Base-by-base conservation (phyloP, 1,284 basidiomycete species). In the Fomitiporia mediterranea region DNA sequence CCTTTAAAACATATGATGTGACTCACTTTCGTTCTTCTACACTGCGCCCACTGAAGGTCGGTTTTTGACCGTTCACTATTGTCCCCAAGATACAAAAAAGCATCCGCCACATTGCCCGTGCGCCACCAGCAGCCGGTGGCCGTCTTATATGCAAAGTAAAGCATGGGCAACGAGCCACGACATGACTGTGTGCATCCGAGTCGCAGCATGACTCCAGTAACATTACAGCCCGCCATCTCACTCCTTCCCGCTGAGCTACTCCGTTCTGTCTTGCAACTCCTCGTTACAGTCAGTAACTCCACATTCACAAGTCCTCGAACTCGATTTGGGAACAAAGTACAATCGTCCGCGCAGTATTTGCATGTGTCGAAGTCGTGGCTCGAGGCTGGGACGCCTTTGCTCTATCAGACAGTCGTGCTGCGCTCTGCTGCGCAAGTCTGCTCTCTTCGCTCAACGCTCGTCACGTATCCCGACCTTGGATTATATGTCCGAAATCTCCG, bases 401-500 rank as follows among this genome's bases (percentile, higher is more conserved):
- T 68, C 4, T 69, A 69, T 44, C 48, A 60, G 21, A 62, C 64
- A 2, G 65, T 69, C 4, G 58, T 68, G 21, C 47, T 68, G 11
- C 64, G 66, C 28, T 68, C 65, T 0, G 64, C 55, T 39, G 61
- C 63, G 8, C 67, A 69, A 55, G 61, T 62, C 2, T 59, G 61
- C n/a, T 63, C 66, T 2, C 60, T 68, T n/a, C 61, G 56, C 19
- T 40, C 48, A 13, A 54, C 64, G 4, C 58, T 69, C 9, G 50
- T 53, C 9, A 38, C 35, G 15, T 62, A 64, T 35, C 40, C 38
- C 7, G 17, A 52, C 8, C 55, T 68, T 9, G 65, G 64, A 9
- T 25, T 34, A 3, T 64, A 64, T 39, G 62, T 68, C 42, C 62
- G 60, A 55, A 66, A 65, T 46, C 50, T 69, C 34, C 63, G 67